phyloP scores from a whole-genome alignment of 768 basidiomycete genomes.

The Mycena latifolia region DNA sequence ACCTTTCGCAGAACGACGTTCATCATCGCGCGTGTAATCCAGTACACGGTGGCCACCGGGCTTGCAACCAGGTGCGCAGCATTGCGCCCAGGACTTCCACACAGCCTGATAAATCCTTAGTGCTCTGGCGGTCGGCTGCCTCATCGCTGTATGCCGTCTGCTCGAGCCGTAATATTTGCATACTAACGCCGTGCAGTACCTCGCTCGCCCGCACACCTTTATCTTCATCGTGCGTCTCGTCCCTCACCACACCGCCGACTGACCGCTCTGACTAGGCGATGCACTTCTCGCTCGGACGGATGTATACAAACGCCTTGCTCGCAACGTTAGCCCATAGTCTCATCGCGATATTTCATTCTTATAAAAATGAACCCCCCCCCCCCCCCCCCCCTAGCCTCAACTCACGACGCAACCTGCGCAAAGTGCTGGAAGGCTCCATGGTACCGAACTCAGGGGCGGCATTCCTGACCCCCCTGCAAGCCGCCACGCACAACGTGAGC shows the following conservation, averaged over 20 bases:
- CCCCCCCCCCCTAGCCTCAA: no score
- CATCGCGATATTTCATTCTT: no score
- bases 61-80: conserved; percentile 37
- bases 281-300: conserved; percentile 41
- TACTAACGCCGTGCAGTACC: no score
- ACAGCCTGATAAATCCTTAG: conserved; percentile 2
- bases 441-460: no score
- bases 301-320: conserved; percentile 42
- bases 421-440: no score
- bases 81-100: not conserved
- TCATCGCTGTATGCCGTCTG: conserved; percentile 36
- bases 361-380: no score
- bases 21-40: conserved; percentile 31
- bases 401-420: no score
- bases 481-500: no score
- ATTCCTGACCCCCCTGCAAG: no score
- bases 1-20: conserved; percentile 34
- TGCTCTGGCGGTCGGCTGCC: conserved; percentile 25
- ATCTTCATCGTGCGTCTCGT: conserved; percentile 36
- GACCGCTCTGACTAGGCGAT: conserved; percentile 34
- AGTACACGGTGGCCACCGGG: conserved; percentile 41
- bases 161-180: no score
- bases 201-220: no score
- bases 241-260: not conserved
- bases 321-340: conserved; percentile 38